phyloP scores from a whole-genome alignment of 306 rosid species.

The Hippophae rhamnoides region DNA sequence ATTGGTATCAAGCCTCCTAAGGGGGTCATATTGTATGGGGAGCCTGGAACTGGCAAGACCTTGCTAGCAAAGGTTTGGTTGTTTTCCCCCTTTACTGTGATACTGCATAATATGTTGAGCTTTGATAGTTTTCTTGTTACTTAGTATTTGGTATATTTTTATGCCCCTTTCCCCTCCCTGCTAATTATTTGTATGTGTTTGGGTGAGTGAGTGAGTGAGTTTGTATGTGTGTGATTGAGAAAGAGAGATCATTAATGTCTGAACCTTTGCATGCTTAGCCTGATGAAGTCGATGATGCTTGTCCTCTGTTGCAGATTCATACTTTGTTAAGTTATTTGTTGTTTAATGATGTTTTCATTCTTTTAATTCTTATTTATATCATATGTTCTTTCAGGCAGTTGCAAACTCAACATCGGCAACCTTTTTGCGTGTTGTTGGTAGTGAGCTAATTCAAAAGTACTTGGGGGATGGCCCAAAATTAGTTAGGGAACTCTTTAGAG shows the following conservation, averaged over 20 bases:
- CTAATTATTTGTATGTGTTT: no score
- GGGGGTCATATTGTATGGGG: constrained; percentile 87
- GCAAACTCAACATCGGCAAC: constrained; percentile 99
- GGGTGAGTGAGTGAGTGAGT: no score
- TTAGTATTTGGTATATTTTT: not conserved
- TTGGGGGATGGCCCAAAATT: constrained; percentile 97
- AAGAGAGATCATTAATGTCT: no score
- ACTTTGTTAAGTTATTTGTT: not conserved
- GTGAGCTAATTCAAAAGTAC: constrained; percentile 93
- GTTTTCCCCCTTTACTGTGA: constrained; percentile 1
- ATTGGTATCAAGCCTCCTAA: constrained; percentile 98
- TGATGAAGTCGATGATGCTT: no score
- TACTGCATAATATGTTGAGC: not conserved
- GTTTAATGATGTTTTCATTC: not conserved
- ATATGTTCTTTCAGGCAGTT: constrained; percentile 57
- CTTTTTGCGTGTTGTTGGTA: constrained; percentile 95
- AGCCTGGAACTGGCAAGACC: constrained; percentile 99
- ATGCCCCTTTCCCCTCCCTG: no score
- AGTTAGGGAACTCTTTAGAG: constrained; percentile 96
- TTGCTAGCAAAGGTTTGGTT: constrained; percentile 79
- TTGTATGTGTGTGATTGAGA: no score
- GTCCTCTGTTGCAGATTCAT: not conserved
- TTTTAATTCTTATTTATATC: constrained; percentile 2
- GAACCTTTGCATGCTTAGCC: no score
- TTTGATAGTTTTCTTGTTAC: not conserved